phyloP scores from a whole-genome alignment of 176 grass and related monocot genomes.

The Triticum urartu region DNA sequence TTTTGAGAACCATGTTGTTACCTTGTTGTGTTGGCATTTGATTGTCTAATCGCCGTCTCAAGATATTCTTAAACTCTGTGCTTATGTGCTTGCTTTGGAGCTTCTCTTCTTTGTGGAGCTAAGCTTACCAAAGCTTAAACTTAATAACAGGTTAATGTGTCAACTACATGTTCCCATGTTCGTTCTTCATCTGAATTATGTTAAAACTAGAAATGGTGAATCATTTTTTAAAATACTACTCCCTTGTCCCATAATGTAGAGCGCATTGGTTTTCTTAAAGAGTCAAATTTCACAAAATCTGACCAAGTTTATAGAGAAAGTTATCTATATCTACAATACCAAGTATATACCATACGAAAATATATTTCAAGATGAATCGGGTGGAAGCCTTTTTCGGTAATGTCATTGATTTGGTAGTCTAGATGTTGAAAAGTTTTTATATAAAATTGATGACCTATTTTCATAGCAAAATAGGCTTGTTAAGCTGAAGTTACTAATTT shows the following conservation, averaged over 20 bases:
- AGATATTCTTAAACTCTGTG: background rate
- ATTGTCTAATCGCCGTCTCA: background rate
- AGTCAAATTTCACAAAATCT: no score
- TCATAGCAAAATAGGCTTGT: background rate
- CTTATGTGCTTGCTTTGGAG: background rate
- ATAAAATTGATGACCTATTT: no score
- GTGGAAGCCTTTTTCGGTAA: no score
- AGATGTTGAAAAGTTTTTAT: no score
- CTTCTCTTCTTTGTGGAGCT: background rate
- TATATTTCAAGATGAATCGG: no score
- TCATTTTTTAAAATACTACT: background rate
- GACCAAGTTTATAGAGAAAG: no score
- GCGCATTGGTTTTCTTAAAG: no score
- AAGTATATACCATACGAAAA: no score
- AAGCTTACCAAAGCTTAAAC: background rate
- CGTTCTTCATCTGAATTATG: background rate
- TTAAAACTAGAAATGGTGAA: background rate
- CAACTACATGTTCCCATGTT: background rate
- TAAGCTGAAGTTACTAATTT: background rate
- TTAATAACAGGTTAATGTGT: background rate
- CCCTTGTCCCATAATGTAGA: no score
- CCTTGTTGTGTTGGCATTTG: conserved; percentile 4
- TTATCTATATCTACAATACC: no score
- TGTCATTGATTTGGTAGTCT: no score
- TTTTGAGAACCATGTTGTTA: background rate